Evolutionary conservation across 1,139 yeast genomes (phyloP).

Genomic region (Debaryomyces subglobosus): DNA sequence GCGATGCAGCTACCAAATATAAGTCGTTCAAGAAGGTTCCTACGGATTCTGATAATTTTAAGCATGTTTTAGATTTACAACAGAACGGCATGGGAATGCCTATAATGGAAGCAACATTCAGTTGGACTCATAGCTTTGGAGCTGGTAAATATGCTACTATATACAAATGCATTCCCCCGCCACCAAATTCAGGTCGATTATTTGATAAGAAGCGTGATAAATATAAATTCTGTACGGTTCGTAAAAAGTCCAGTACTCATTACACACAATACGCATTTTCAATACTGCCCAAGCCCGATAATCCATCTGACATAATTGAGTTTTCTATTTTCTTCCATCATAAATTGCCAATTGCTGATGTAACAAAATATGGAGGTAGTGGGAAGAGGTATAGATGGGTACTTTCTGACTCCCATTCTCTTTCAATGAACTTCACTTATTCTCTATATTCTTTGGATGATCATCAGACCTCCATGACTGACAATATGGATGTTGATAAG

Average conservation of each 20-base stretch:
- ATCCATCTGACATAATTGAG: not conserved
- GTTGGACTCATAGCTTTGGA: not conserved
- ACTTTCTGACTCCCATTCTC: not conserved
- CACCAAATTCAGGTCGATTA: not conserved
- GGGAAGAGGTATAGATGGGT: constrained; percentile 1
- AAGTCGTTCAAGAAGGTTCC: not conserved
- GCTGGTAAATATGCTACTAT: not conserved
- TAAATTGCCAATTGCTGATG: constrained; percentile 4
- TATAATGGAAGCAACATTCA: not conserved
- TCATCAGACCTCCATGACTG: constrained; percentile 1
- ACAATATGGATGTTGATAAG: not conserved
- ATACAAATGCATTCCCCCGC: not conserved
- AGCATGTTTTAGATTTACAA: constrained; percentile 1
- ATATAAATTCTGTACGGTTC: not conserved
- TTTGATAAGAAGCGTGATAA: constrained; percentile 1
- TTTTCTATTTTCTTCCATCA: not conserved
- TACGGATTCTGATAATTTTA: not conserved
- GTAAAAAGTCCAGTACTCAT: not conserved
- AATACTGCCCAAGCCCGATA: not conserved
- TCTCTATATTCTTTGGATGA: not conserved
- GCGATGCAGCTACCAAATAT: constrained; percentile 1
- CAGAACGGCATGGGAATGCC: not conserved
- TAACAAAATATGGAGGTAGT: not conserved
- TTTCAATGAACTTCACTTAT: not conserved
- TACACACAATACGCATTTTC: not conserved